Base-by-base conservation (phyloP, 2,329 filamentous ascomycete genomes). In the Chaetomiaceae sp. region DNA sequence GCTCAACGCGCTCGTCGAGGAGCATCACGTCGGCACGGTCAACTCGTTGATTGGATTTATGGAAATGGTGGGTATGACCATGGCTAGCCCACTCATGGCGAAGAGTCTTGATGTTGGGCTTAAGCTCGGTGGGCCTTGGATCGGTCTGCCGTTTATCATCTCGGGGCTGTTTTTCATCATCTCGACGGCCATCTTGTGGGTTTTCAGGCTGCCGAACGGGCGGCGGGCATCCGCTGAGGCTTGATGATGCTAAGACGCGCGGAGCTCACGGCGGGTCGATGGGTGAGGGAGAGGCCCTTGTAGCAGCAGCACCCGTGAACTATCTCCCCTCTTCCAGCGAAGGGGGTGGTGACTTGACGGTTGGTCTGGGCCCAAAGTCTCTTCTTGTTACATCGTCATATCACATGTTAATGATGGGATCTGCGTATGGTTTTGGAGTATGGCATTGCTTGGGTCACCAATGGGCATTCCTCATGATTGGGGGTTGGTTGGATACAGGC, bases 1-100 rank as follows among this genome's bases (percentile, higher is more conserved):
- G 6, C 63, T 82, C n/a, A 81, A 76, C 40, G 71, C 72, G 9
- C 62, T 82, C 11, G 76, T 83, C 12, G 77, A 80, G 58, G 71
- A 74, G 20, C 73, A 79, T 54, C 75, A 80, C 4, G 70, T 81
- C 12, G 80, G 77, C 20, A 75, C 75, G 0, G 66, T 82, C 22
- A 83, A 82, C 62, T 77, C 75, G 4, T 67, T 78, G 4, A 68
- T 83, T 9, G 71, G 73, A 2, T 69, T 81, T 22, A 62, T 78
- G 29, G 78, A 83, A 56, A 75, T 72, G 8, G 37, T 75, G 11
- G 75, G 79, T n/a, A 59, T 72, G 2, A 72, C 81, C 55, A 45
- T 75, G 5, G 72, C 72, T 0, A 70, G 72, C 1, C 79, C 79
- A 0, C 55, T 74, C 0, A 65, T 82, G 31, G 76, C 75, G 1